These are phyloP conservation scores for Annona cherimola DNA, from an alignment of 164 flowering plant species.

Conservation along the genomic window DNA sequence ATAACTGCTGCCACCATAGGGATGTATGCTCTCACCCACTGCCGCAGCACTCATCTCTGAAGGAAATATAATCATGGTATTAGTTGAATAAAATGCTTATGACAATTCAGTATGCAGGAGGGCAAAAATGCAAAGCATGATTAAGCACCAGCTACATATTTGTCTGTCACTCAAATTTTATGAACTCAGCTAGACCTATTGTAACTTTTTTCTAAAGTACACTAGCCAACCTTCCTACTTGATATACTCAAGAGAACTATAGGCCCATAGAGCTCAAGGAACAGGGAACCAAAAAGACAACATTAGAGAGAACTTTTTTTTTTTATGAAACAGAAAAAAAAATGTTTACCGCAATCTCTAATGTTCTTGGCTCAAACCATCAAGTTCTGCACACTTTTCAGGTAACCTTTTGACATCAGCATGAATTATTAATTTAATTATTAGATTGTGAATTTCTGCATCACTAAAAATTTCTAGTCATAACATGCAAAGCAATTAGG, in stretches of 20 bases:
- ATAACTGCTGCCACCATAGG: constrained; percentile 21
- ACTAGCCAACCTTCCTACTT: neutral
- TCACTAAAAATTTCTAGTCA: too few species aligned
- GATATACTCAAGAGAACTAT: neutral
- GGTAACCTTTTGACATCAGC: too few species aligned
- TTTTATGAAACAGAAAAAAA: neutral
- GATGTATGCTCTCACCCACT: constrained; percentile 23
- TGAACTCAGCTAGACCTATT: neutral
- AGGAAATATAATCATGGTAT: neutral
- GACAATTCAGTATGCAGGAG: neutral
- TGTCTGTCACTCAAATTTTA: neutral
- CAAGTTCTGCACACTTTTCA: constrained; percentile 61
- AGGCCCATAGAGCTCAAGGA: neutral
- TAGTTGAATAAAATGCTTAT: neutral
- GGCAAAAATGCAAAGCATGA: neutral
- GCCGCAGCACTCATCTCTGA: constrained; percentile 19
- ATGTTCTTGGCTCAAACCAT: constrained; percentile 58
- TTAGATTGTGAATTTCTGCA: too few species aligned
- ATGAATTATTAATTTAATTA: too few species aligned
- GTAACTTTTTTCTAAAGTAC: too few species aligned
- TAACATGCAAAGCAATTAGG: too few species aligned
- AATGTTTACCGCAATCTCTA: constrained; percentile 62
- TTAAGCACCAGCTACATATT: too few species aligned
- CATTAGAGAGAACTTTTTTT: neutral
- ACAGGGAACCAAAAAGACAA: neutral